A percentile compares a stretch with the other conserved stretches of the same genome.
phyloP scores from a whole-genome alignment of 1,139 yeast species.

The Insectozyma bohioensis region DNA sequence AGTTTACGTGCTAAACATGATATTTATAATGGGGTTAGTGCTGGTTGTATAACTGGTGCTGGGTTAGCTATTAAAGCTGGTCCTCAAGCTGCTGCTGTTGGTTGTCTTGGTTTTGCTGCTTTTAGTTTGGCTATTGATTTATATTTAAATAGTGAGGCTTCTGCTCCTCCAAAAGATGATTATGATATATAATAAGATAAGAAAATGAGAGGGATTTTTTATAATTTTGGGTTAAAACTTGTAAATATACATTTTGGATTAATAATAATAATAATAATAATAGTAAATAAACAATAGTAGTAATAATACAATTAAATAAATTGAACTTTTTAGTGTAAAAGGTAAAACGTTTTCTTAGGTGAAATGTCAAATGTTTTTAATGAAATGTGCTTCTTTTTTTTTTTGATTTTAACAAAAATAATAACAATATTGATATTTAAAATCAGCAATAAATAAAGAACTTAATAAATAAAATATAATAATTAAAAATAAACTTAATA shows the following conservation, averaged over 20 bases:
- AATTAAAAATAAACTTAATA: constrained; percentile 4
- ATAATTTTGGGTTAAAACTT: constrained; percentile 3
- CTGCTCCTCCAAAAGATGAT: constrained; percentile 84
- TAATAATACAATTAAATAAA: too few species aligned
- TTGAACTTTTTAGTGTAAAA: too few species aligned
- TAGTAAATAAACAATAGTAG: constrained; percentile 3
- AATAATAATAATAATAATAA: constrained; percentile 5
- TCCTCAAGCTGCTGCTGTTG: constrained; percentile 86
- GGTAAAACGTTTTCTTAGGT: too few species aligned
- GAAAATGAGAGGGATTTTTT: not conserved
- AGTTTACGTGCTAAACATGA: constrained; percentile 87
- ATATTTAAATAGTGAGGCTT: constrained; percentile 83
- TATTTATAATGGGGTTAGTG: constrained; percentile 85
- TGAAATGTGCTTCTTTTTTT: constrained; percentile 1
- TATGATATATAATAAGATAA: constrained; percentile 61
- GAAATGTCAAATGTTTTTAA: not conserved
- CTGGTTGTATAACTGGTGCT: constrained; percentile 93
- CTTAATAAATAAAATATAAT: constrained; percentile 15
- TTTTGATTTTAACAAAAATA: constrained; percentile 27
- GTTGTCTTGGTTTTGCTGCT: constrained; percentile 98
- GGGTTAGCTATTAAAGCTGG: constrained; percentile 92
- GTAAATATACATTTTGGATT: constrained; percentile 6
- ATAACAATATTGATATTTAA: constrained; percentile 38
- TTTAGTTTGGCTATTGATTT: constrained; percentile 91
- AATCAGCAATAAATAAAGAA: constrained; percentile 27